Percentiles rank a stretch among this genome's conserved stretches.
Conservation (phyloP, 306 rosid genomes). For the Gastrolobium bilobum region DNA sequence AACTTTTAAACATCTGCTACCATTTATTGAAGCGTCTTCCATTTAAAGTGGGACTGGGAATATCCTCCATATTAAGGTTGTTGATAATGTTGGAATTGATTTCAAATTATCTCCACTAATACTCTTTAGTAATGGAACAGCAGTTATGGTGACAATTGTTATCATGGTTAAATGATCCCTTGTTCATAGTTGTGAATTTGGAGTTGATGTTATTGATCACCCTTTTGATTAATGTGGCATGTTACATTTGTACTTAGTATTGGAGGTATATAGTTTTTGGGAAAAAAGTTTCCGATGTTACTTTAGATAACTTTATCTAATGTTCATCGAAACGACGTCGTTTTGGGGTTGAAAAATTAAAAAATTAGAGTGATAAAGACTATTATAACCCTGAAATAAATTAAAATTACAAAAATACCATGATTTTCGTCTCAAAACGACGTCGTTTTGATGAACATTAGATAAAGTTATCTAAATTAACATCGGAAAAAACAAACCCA, state of each 20-base stretch:
- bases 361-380: no score
- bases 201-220: conserved; percentile 23
- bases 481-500: no score
- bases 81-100: conserved; percentile 16
- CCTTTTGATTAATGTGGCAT: conserved; percentile 12
- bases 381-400: no score
- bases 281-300: no score
- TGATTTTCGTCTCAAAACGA: no score
- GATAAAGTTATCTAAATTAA: no score
- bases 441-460: no score
- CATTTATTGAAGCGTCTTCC: conserved; percentile 28
- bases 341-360: no score
- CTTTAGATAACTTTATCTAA: no score
- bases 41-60: conserved; percentile 19
- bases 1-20: background rate
- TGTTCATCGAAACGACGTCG: no score
- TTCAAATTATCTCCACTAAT: conserved; percentile 11
- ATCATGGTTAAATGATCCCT: background rate
- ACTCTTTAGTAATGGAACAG: conserved; percentile 7
- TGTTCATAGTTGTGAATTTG: conserved; percentile 38
- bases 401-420: no score
- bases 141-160: conserved; percentile 6
- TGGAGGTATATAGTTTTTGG: background rate
- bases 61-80: conserved; percentile 8
- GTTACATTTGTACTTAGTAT: conserved; percentile 6